A percentile compares a stretch with the other conserved stretches of the same genome.
These are phyloP conservation scores for Acanthamoeba culbertsoni DNA, from an alignment of 208 protist species.

Conservation along the genomic window DNA sequence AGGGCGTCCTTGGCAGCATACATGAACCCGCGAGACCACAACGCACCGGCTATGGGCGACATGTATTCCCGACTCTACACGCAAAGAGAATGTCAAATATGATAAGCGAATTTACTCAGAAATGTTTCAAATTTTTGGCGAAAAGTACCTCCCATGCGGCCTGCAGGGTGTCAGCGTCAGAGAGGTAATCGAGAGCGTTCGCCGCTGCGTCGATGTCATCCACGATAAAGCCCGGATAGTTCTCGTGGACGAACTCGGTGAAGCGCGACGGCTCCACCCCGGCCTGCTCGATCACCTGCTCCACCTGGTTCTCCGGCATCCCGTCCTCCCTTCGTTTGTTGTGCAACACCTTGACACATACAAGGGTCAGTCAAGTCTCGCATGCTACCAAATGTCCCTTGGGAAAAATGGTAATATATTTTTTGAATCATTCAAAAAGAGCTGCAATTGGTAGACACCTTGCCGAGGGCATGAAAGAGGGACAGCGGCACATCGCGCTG, in stretches of 20 bases:
- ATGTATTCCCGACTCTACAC: neutral
- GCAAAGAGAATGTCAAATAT: neutral
- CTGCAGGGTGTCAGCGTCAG: neutral
- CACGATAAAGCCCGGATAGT: neutral
- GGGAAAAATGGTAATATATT: neutral
- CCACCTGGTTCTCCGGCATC: neutral
- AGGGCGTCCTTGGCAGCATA: neutral
- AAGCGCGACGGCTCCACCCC: neutral
- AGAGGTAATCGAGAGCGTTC: neutral
- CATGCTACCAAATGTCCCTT: too few relatives aligned
- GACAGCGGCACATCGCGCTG: neutral
- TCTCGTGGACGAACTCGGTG: conserved; percentile 34
- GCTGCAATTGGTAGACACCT: neutral
- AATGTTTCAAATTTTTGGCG: too few relatives aligned
- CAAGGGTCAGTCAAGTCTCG: neutral
- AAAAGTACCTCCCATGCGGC: neutral
- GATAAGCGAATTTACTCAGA: too few relatives aligned
- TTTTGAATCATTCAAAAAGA: neutral
- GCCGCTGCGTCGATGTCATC: neutral
- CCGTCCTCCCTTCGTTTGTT: neutral
- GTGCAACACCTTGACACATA: neutral
- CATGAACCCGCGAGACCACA: neutral
- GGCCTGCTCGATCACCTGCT: conserved; percentile 3
- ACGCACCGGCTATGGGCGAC: neutral
- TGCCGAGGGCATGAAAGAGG: conserved; percentile 14